A percentile compares a stretch with the other conserved stretches of the same genome.
phyloP scores from a whole-genome alignment of 495 filamentous ascomycete species.

The Cudoniella acicularis region DNA sequence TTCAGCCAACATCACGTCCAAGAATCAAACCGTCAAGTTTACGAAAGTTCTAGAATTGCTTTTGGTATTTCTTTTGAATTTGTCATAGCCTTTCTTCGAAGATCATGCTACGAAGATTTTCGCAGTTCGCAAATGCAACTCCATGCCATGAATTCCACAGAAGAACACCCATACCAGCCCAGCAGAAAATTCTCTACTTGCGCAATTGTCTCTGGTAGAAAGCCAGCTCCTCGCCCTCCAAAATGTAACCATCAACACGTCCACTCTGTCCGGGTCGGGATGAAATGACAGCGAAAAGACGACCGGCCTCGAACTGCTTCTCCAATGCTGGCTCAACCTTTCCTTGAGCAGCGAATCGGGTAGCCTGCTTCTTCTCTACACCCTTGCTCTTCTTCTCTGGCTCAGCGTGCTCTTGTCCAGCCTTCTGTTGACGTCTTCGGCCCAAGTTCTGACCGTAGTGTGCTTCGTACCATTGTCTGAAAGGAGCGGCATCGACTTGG shows the following conservation, averaged over 20 bases:
- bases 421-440: constrained; percentile 84
- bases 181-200: constrained; percentile 65
- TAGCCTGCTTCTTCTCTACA: constrained; percentile 93
- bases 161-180: constrained; percentile 23
- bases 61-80: constrained; percentile 23
- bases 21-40: neutral
- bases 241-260: constrained; percentile 92
- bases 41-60: neutral
- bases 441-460: constrained; percentile 92
- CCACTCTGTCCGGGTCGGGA: constrained; percentile 95
- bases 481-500: constrained; percentile 96
- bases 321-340: constrained; percentile 93
- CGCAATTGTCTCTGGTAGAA: constrained; percentile 99
- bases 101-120: constrained; percentile 6
- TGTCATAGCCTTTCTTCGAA: constrained; percentile 7
- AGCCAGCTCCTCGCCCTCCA: constrained; percentile 97
- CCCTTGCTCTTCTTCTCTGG: constrained; percentile 89
- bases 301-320: constrained; percentile 98
- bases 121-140: constrained; percentile 24
- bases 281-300: constrained; percentile 87
- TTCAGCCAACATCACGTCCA: neutral
- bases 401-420: constrained; percentile 51
- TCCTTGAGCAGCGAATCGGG: constrained; percentile 69
- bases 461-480: constrained; percentile 99
- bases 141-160: constrained; percentile 26